Percentiles rank a stretch among this genome's conserved stretches.
These are phyloP conservation scores for Fragaria ananassa DNA, from an alignment of 306 rosid species.

Conservation along the genomic window DNA sequence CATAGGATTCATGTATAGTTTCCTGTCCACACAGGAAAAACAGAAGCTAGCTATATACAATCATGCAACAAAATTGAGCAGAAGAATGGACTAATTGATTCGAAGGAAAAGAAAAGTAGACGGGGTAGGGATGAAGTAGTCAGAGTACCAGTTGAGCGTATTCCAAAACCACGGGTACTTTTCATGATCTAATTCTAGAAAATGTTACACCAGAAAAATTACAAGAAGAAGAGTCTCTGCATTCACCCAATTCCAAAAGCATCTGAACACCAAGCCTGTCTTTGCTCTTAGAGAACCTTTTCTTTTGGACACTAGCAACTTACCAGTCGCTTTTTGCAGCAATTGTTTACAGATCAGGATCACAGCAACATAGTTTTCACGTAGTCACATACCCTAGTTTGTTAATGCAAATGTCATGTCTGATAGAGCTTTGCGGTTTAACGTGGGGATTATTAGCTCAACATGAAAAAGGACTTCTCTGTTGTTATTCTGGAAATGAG, in stretches of 20 bases:
- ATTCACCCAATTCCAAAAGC: slow-evolving; percentile 23
- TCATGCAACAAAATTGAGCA: not conserved
- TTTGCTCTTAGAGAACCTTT: not conserved
- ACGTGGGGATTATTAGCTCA: slow-evolving; percentile 1
- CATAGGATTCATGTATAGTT: not conserved
- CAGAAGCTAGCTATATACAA: not conserved
- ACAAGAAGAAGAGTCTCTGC: slow-evolving; percentile 8
- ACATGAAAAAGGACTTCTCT: slow-evolving; percentile 4
- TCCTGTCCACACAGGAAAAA: not conserved
- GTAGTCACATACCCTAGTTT: not conserved
- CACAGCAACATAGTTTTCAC: slow-evolving; percentile 7
- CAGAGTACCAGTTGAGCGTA: not conserved
- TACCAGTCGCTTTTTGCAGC: slow-evolving; percentile 25
- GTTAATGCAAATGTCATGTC: slow-evolving; percentile 13
- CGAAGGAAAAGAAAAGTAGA: not conserved
- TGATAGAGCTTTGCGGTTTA: not conserved
- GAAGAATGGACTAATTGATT: not conserved
- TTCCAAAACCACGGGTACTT: not conserved
- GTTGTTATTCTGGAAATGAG: not conserved
- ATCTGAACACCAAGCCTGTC: slow-evolving; percentile 23
- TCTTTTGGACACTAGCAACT: slow-evolving; percentile 23
- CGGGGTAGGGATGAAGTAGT: not conserved
- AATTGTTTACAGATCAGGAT: slow-evolving; percentile 6
- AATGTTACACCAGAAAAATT: not conserved
- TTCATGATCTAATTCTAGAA: not conserved